Evolutionary conservation across 495 filamentous ascomycete genomes (phyloP), one percentile per base, ranked within the genome.

Genomic region (Sphaerosporella brunnea): DNA sequence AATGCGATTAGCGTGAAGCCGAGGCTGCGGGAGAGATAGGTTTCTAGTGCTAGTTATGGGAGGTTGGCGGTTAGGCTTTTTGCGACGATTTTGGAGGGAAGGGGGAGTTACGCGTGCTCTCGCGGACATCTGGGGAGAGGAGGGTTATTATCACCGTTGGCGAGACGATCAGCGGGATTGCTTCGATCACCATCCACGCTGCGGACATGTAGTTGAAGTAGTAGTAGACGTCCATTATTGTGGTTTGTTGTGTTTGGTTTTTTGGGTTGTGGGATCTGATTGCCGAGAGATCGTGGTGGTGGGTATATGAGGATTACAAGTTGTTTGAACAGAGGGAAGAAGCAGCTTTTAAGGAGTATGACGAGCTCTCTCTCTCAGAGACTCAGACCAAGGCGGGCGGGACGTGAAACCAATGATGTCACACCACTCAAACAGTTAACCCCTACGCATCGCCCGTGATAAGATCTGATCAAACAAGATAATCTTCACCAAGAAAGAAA

Each of bases 11-110:
- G 65, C 18, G 73, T 61, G 28, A 92, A 60, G 36, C 82, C 82
- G 0, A 84, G 65, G 20, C 69, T 72, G 23, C 82, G 79, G 32
- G 76, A 73, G 56, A 86, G 73, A 66, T 92, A 92, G 9, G 69
- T 58, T 62, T 87, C 82, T n/a, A 84, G 66, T 11, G 62, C 77
- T 75, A n/a, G n/a, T n/a, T n/a, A n/a, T n/a, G 49, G 40, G 23
- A n/a, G n/a, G n/a, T n/a, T 8, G 2, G 34, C 2, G 46, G 46
- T 20, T 30, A 8, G 24, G 20, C n/a, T 23, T 13, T 48, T 15
- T 58, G 40, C 23, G 7, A 16, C 23, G 11, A 32, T 23, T n/a
- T n/a, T n/a, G n/a, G 13, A 35, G 30, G 23, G 23, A 36, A 24
- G 13, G 40, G 38, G 47, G 52, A 64, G 67, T 53, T 62, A 78